Conservation (phyloP, 2,329 filamentous ascomycete genomes). For the Geosmithia flava region DNA sequence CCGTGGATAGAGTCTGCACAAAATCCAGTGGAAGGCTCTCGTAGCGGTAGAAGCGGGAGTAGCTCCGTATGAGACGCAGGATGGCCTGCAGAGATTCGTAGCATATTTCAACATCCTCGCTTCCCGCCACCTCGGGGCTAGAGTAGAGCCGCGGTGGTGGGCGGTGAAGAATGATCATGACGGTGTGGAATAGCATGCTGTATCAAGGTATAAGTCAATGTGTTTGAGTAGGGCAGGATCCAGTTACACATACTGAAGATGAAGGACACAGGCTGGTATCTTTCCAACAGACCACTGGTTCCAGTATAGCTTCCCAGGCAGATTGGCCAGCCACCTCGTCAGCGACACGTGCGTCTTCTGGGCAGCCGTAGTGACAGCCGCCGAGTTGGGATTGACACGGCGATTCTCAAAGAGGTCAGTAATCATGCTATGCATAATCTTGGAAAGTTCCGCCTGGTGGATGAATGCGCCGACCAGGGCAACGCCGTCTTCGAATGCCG, state of each 20-base stretch:
- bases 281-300: slow-evolving; percentile 35
- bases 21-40: slow-evolving; percentile 31
- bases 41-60: slow-evolving; percentile 28
- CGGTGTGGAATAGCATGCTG: slow-evolving; percentile 34
- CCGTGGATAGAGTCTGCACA: slow-evolving; percentile 34
- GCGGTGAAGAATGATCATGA: slow-evolving; percentile 38
- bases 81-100: slow-evolving; percentile 34
- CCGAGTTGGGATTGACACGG: slow-evolving; percentile 18
- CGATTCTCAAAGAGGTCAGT: slow-evolving; percentile 37
- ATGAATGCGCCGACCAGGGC: slow-evolving; percentile 30
- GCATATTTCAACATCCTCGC: slow-evolving; percentile 35
- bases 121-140: slow-evolving; percentile 22
- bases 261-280: slow-evolving; percentile 30
- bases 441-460: slow-evolving; percentile 32
- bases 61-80: slow-evolving; percentile 28
- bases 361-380: slow-evolving; percentile 25
- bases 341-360: slow-evolving; percentile 32
- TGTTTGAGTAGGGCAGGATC: too few species aligned
- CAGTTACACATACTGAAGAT: slow-evolving; percentile 26
- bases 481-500: background rate
- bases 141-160: slow-evolving; percentile 30
- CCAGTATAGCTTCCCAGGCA: slow-evolving; percentile 35
- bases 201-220: too few species aligned
- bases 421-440: slow-evolving; percentile 36
- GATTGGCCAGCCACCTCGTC: slow-evolving; percentile 30